Conservation (phyloP, 2,329 filamentous ascomycete genomes). For the Phoma sp. region DNA sequence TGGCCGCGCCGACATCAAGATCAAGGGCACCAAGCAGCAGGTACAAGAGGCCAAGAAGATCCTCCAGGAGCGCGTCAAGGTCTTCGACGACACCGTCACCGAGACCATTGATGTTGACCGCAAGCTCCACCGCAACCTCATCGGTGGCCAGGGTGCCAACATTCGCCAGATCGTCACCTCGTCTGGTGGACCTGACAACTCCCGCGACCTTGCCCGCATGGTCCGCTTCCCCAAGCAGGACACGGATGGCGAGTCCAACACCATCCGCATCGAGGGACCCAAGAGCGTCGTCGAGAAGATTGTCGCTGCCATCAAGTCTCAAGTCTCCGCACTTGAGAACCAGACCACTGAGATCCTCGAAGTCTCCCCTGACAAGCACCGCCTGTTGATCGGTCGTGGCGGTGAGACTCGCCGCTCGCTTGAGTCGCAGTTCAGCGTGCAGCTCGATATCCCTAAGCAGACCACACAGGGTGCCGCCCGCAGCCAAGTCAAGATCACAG, state of each 20-base stretch:
- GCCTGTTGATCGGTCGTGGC: slow-evolving; percentile 87
- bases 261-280: slow-evolving; percentile 87
- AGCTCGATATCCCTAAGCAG: slow-evolving; percentile 89
- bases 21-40: slow-evolving; percentile 90
- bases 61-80: slow-evolving; percentile 81
- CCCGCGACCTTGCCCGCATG: slow-evolving; percentile 81
- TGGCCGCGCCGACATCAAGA: slow-evolving; percentile 79
- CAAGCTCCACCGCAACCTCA: slow-evolving; percentile 89
- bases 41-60: slow-evolving; percentile 92
- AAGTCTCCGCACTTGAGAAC: slow-evolving; percentile 82
- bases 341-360: slow-evolving; percentile 81
- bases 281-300: slow-evolving; percentile 88
- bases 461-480: slow-evolving; percentile 69
- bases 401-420: slow-evolving; percentile 85
- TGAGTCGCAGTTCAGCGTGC: slow-evolving; percentile 84
- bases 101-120: slow-evolving; percentile 89
- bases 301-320: slow-evolving; percentile 76
- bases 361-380: slow-evolving; percentile 87
- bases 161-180: slow-evolving; percentile 85
- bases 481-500: slow-evolving; percentile 85
- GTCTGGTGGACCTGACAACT: slow-evolving; percentile 88
- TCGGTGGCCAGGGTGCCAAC: slow-evolving; percentile 83
- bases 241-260: slow-evolving; percentile 75
- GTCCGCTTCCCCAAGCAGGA: slow-evolving; percentile 95
- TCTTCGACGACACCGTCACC: slow-evolving; percentile 89